Conservation (phyloP, 1,284 basidiomycete species). For the Phylloboletellus chloephorus region DNA sequence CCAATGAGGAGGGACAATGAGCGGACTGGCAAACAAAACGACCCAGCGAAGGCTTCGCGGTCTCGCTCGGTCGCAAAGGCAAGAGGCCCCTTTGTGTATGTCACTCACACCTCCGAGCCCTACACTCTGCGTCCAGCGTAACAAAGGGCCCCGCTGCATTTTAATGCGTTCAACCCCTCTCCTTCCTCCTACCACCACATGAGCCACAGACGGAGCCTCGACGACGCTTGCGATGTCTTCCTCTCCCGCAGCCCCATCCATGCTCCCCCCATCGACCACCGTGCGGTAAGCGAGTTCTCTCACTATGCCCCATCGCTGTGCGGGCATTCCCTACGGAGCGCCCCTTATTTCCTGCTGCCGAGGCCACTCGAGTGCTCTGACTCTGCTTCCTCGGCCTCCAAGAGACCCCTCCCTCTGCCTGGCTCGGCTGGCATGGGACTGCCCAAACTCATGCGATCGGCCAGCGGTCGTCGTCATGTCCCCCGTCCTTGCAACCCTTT, state of each 20-base stretch:
- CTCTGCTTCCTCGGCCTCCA: neutral
- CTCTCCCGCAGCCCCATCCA: slow-evolving; percentile 20
- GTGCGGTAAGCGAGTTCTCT: slow-evolving; percentile 12
- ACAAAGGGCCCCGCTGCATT: slow-evolving; percentile 21
- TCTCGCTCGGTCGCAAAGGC: too few species aligned
- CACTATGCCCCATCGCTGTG: slow-evolving; percentile 6
- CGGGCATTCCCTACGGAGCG: slow-evolving; percentile 7
- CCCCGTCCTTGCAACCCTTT: slow-evolving; percentile 84
- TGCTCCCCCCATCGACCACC: slow-evolving; percentile 10
- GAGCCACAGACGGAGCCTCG: slow-evolving; percentile 26
- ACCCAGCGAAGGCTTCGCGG: too few species aligned
- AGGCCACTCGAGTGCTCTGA: slow-evolving; percentile 9
- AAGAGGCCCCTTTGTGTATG: too few species aligned
- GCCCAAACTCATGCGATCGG: slow-evolving; percentile 15
- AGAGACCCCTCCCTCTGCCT: slow-evolving; percentile 22
- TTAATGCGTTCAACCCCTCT: slow-evolving; percentile 7
- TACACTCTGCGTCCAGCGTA: neutral
- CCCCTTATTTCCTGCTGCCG: slow-evolving; percentile 12
- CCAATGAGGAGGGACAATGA: too few species aligned
- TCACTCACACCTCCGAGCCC: too few species aligned
- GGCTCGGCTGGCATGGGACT: slow-evolving; percentile 21
- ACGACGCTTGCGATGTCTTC: slow-evolving; percentile 29
- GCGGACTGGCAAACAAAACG: too few species aligned
- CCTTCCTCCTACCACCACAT: slow-evolving; percentile 22
- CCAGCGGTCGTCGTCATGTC: slow-evolving; percentile 45